These are phyloP conservation scores for Boehmeria nivea DNA, from an alignment of 306 rosid species.

Conservation along the genomic window DNA sequence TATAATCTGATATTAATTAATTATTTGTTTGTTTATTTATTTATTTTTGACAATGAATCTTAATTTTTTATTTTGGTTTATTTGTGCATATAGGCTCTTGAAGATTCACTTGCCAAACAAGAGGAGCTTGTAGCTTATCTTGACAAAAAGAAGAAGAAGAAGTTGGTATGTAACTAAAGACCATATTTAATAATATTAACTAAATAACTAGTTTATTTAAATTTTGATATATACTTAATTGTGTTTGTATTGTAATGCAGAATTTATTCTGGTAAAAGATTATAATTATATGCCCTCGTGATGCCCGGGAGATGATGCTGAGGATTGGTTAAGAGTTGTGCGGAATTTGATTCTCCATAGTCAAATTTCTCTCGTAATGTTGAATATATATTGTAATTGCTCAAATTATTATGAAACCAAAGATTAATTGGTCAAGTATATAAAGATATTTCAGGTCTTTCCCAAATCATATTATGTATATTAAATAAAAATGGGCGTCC, in stretches of 20 bases:
- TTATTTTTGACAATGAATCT: too few species aligned
- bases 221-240: too few species aligned
- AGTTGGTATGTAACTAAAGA: conserved; percentile 35
- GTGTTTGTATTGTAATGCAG: conserved; percentile 36
- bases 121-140: conserved; percentile 60
- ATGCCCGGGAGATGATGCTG: conserved; percentile 4
- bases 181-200: neutral
- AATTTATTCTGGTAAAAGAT: conserved; percentile 37
- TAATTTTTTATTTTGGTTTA: neutral
- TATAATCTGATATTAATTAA: too few species aligned
- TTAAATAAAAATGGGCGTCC: conserved; percentile 9
- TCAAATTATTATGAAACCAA: too few species aligned
- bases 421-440: neutral
- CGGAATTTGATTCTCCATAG: too few species aligned
- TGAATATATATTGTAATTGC: too few species aligned
- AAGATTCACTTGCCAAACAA: conserved; percentile 55
- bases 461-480: conserved; percentile 6
- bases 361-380: too few species aligned
- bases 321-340: conserved; percentile 4
- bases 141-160: conserved; percentile 56
- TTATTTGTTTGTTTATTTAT: too few species aligned
- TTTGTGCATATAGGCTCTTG: conserved; percentile 46
- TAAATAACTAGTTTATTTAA: neutral
- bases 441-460: neutral
- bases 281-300: neutral